A percentile compares a stretch with the other conserved stretches of the same genome.
phyloP scores from a whole-genome alignment of 208 protist species.

The Tetramitus jugosus region DNA sequence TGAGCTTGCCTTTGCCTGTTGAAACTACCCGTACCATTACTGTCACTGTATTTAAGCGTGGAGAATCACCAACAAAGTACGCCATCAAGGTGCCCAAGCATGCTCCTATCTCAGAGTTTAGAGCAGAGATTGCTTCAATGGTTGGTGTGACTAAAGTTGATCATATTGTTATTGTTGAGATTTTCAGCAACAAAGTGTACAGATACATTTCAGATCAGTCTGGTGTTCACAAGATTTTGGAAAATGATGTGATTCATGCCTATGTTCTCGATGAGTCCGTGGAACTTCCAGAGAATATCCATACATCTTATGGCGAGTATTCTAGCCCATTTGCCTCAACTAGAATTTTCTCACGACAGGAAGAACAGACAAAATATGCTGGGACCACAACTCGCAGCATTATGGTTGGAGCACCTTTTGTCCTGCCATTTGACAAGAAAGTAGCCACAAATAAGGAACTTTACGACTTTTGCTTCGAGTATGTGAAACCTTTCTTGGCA shows the following conservation, averaged over 20 bases:
- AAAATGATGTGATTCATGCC: background rate
- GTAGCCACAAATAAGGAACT: background rate
- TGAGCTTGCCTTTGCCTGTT: constrained; percentile 51
- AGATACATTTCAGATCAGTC: background rate
- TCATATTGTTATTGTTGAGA: background rate
- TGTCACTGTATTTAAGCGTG: background rate
- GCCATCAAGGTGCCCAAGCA: background rate
- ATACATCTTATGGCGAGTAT: background rate
- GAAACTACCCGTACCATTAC: constrained; percentile 22
- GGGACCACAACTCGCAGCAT: too few relatives aligned
- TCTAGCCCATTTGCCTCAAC: too few relatives aligned
- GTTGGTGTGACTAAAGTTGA: background rate
- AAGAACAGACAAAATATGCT: too few relatives aligned
- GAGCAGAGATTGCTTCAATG: background rate
- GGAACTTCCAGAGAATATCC: background rate
- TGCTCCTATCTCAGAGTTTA: background rate
- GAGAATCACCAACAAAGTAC: background rate
- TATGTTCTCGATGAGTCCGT: background rate
- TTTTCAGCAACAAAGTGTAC: background rate
- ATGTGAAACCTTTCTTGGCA: background rate
- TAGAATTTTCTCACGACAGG: too few relatives aligned
- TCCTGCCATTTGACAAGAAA: background rate
- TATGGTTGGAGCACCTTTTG: background rate
- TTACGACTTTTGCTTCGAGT: background rate
- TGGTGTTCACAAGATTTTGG: background rate